These are phyloP conservation scores for Porogramme epimiltina DNA, from an alignment of 1,284 basidiomycete species.

Conservation along the genomic window DNA sequence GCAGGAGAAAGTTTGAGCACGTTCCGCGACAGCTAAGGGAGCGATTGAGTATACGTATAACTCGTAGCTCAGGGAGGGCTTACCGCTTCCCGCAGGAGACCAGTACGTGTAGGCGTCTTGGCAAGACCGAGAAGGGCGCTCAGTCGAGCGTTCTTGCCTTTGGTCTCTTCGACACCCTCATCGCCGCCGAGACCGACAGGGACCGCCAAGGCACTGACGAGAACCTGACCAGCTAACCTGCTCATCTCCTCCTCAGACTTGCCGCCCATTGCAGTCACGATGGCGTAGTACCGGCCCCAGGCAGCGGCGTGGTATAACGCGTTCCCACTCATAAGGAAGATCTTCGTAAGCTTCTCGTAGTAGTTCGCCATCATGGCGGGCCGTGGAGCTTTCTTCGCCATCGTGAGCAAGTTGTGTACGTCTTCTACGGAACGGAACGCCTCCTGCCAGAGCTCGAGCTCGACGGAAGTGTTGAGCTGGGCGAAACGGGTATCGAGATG, in stretches of 20 bases:
- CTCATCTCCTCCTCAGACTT: conserved; percentile 80
- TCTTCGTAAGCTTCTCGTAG: conserved; percentile 97
- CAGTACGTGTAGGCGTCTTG: conserved; percentile 85
- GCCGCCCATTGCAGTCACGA: conserved; percentile 67
- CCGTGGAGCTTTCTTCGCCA: conserved; percentile 90
- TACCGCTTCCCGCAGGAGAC: conserved; percentile 86
- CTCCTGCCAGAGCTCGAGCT: conserved; percentile 99
- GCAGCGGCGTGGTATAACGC: conserved; percentile 97
- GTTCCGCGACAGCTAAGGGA: conserved; percentile 73
- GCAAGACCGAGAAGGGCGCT: conserved; percentile 86
- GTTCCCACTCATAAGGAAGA: conserved; percentile 94
- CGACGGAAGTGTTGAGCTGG: conserved; percentile 97
- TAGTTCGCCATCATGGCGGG: conserved; percentile 99
- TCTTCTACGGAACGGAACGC: conserved; percentile 99
- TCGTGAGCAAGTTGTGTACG: conserved; percentile 93
- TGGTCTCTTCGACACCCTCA: conserved; percentile 64
- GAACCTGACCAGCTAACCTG: conserved; percentile 88
- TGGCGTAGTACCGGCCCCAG: conserved; percentile 85
- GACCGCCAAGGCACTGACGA: conserved; percentile 92
- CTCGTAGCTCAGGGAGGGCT: no score
- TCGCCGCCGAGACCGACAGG: conserved; percentile 79
- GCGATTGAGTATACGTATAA: background rate
- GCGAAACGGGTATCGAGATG: conserved; percentile 98
- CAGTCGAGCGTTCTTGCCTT: conserved; percentile 77
- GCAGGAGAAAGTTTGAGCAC: conserved; percentile 84